Conservation (phyloP, 2,329 filamentous ascomycete genomes). For the Fusarium sp. region DNA sequence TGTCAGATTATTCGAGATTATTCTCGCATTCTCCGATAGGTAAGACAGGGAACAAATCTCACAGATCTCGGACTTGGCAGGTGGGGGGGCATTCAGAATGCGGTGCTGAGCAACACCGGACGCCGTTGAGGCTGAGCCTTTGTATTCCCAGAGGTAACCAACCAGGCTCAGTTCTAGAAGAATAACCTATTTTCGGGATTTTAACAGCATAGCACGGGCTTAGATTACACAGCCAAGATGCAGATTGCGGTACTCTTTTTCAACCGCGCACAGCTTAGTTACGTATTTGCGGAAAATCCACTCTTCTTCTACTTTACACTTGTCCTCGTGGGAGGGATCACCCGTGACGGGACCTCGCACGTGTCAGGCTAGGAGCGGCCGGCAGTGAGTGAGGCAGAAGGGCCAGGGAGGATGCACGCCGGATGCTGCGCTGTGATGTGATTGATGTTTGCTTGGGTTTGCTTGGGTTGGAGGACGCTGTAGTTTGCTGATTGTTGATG, state of each 20-base stretch:
- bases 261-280: not conserved
- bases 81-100: constrained; percentile 2
- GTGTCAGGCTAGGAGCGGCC: constrained; percentile 52
- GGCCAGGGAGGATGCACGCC: constrained; percentile 8
- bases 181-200: constrained; percentile 17
- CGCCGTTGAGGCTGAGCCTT: constrained; percentile 30
- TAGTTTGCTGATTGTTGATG: constrained; percentile 3
- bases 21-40: not conserved
- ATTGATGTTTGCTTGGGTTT: constrained; percentile 1
- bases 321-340: constrained; percentile 29
- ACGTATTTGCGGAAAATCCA: not conserved
- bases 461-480: constrained; percentile 1
- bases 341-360: constrained; percentile 44
- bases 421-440: constrained; percentile 7
- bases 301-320: constrained; percentile 10
- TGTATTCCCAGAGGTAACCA: constrained; percentile 34
- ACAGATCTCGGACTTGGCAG: constrained; percentile 18
- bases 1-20: constrained; percentile 30
- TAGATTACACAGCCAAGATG: constrained; percentile 30
- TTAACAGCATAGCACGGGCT: constrained; percentile 8
- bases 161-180: constrained; percentile 20
- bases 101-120: constrained; percentile 22
- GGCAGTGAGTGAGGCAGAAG: constrained; percentile 33
- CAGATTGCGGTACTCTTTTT: not conserved
- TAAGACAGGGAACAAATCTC: constrained; percentile 1